Conservation (phyloP, 805 yeast species). For the Myxozyma vanderwaltii region DNA sequence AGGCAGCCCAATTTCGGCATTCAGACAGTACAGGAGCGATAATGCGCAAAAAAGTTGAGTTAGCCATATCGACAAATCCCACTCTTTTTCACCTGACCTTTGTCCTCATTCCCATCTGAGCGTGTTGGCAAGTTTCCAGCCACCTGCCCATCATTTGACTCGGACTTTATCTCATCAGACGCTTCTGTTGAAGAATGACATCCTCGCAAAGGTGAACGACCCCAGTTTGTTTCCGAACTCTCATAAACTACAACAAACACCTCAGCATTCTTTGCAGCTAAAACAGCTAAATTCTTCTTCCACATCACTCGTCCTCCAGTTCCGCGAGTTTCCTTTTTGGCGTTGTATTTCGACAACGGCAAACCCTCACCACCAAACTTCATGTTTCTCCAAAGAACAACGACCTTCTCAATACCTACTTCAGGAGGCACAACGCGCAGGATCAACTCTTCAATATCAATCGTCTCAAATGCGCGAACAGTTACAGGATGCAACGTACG, state of each 20-base stretch:
- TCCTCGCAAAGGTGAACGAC: background rate
- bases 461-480: constrained; percentile 34
- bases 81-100: no score
- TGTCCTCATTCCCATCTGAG: no score
- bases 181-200: no score
- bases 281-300: constrained; percentile 32
- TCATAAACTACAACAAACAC: constrained; percentile 32
- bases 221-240: constrained; percentile 6
- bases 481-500: constrained; percentile 33
- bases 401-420: constrained; percentile 24
- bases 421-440: constrained; percentile 31
- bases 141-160: no score
- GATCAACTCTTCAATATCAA: constrained; percentile 31
- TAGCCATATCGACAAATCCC: no score
- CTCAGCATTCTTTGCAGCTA: constrained; percentile 33
- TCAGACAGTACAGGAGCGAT: no score
- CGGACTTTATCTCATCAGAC: no score
- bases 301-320: constrained; percentile 33
- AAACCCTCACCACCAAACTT: constrained; percentile 33
- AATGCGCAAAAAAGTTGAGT: background rate
- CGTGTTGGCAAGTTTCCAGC: no score
- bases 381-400: constrained; percentile 34
- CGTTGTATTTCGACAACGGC: constrained; percentile 18
- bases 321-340: constrained; percentile 31
- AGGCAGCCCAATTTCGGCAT: no score